Evolutionary conservation across 345 rosid genomes (phyloP).

Genomic region (Brassica cretica): DNA sequence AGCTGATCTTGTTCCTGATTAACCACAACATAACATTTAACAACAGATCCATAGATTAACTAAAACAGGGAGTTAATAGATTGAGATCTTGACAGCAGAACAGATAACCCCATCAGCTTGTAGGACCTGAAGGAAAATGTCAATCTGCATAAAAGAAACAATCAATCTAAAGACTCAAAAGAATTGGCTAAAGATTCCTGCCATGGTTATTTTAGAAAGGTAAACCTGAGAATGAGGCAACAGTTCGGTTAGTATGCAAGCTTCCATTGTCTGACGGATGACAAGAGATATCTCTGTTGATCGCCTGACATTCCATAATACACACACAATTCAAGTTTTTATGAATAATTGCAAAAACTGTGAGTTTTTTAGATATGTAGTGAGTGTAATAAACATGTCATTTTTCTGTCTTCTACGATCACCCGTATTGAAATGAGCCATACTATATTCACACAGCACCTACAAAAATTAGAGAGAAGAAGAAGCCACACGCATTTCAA

Average conservation of each 20-base stretch:
- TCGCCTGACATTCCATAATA: slow-evolving; percentile 53
- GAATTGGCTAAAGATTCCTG: neutral
- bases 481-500: no score
- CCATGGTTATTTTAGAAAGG: neutral
- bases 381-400: slow-evolving; percentile 55
- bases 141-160: slow-evolving; percentile 56
- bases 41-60: neutral
- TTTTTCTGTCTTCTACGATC: slow-evolving; percentile 81
- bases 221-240: slow-evolving; percentile 86
- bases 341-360: neutral
- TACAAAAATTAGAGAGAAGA: neutral
- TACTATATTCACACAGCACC: neutral
- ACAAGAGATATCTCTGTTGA: slow-evolving; percentile 90
- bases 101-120: slow-evolving; percentile 54
- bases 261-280: slow-evolving; percentile 97
- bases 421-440: neutral
- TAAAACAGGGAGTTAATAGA: no score
- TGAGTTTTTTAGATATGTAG: neutral
- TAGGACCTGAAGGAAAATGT: neutral
- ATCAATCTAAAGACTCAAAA: slow-evolving; percentile 34
- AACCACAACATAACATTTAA: slow-evolving; percentile 11
- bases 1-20: slow-evolving; percentile 86
- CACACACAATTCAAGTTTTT: neutral
- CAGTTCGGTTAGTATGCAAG: slow-evolving; percentile 73
- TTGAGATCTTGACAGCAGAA: no score